phyloP scores from a whole-genome alignment of 2,329 filamentous ascomycete species.

The Trichoderma aggressivum region DNA sequence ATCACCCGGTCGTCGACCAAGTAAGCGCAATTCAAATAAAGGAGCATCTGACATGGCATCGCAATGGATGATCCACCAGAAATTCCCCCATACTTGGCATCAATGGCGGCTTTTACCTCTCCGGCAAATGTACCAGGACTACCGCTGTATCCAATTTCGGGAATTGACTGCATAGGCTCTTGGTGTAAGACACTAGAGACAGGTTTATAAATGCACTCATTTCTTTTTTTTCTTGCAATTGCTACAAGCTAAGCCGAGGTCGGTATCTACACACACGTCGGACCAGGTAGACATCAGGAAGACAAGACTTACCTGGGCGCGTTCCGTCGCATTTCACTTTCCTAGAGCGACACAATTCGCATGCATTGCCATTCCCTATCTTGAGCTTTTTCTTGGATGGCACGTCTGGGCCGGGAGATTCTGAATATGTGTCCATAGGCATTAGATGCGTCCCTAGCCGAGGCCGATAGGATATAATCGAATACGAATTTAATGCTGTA shows the following conservation, averaged over 20 bases:
- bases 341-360: not conserved
- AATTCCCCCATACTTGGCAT: not conserved
- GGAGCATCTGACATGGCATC: constrained; percentile 1
- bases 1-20: not conserved
- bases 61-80: not conserved
- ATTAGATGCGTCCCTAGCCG: not conserved
- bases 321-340: not conserved
- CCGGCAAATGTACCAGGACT: not conserved
- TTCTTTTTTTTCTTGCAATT: not conserved
- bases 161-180: not conserved
- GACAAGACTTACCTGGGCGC: not conserved
- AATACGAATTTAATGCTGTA: not conserved
- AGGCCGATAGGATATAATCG: not conserved
- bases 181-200: not conserved
- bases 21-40: not conserved
- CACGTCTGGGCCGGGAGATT: not conserved
- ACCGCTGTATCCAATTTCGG: not conserved
- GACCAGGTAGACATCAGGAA: not conserved
- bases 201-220: not conserved
- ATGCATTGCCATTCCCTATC: not conserved
- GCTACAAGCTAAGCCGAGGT: not conserved
- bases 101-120: not conserved
- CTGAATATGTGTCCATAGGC: not conserved
- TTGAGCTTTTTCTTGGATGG: not conserved
- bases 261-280: not conserved